phyloP scores from a whole-genome alignment of 768 basidiomycete species.

The Mycena kentingensis region DNA sequence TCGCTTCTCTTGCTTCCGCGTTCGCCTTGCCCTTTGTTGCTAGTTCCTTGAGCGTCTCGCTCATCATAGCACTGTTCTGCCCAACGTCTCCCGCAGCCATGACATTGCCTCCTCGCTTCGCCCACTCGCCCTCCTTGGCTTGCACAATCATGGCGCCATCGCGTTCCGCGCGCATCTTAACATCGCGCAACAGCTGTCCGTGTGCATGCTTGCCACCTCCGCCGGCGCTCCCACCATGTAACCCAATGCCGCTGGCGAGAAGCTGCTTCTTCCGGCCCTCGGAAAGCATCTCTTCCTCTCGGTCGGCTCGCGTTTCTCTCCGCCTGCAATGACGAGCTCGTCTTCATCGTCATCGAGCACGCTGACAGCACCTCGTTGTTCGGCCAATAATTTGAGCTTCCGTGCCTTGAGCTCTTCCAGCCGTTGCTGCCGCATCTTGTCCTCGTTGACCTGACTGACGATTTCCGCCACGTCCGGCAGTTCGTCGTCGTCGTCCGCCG shows the following conservation, averaged over 20 bases:
- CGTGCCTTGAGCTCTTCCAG: slow-evolving; percentile 8
- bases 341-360: slow-evolving; percentile 14
- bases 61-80: neutral
- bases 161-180: slow-evolving; percentile 10
- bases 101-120: slow-evolving; percentile 13
- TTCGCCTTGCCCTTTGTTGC: slow-evolving; percentile 13
- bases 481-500: slow-evolving; percentile 14
- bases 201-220: slow-evolving; percentile 7
- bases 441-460: neutral
- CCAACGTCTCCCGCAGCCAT: neutral
- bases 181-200: slow-evolving; percentile 3
- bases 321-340: slow-evolving; percentile 11
- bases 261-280: slow-evolving; percentile 19
- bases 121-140: slow-evolving; percentile 21
- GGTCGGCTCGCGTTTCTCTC: neutral
- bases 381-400: slow-evolving; percentile 8
- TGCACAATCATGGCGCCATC: slow-evolving; percentile 7
- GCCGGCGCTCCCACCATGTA: slow-evolving; percentile 9
- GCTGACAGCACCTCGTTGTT: neutral
- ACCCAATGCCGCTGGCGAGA: neutral
- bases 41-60: slow-evolving; percentile 3
- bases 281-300: slow-evolving; percentile 5
- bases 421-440: slow-evolving; percentile 8
- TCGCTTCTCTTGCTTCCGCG: slow-evolving; percentile 13
- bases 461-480: slow-evolving; percentile 16